Percentiles rank a stretch among this genome's conserved stretches.
phyloP scores from a whole-genome alignment of 73 alveolate genomes.

The Symbiodinium natans region DNA sequence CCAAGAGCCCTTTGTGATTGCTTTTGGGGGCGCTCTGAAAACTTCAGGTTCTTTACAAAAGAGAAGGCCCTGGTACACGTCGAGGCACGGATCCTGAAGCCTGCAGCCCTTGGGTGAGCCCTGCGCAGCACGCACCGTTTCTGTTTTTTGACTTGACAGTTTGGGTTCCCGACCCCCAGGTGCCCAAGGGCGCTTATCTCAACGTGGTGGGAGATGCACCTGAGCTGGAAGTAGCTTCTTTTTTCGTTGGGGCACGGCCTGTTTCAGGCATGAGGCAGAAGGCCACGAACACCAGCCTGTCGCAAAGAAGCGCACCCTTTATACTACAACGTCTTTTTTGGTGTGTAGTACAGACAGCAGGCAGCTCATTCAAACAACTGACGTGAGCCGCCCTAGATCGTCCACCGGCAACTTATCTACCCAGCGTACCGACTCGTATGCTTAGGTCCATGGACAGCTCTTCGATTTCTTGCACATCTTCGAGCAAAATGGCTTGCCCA shows the following conservation, averaged over 20 bases:
- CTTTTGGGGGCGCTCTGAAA: background rate
- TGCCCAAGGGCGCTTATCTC: slow-evolving; percentile 37
- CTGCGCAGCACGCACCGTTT: background rate
- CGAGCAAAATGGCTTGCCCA: background rate
- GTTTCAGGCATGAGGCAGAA: no score
- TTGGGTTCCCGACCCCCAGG: background rate
- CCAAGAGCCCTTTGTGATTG: no score
- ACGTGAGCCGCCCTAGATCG: no score
- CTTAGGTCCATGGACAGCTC: slow-evolving; percentile 80
- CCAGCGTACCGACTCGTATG: no score
- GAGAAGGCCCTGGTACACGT: slow-evolving; percentile 15
- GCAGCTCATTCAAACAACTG: no score
- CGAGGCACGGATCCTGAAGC: background rate
- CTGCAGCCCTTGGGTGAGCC: no score
- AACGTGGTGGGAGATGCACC: slow-evolving; percentile 76
- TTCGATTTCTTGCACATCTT: slow-evolving; percentile 36
- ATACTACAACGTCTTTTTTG: no score
- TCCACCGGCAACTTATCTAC: no score
- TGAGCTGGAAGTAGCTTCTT: background rate
- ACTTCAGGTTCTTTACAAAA: slow-evolving; percentile 8
- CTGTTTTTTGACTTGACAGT: background rate
- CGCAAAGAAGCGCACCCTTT: no score
- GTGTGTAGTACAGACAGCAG: no score
- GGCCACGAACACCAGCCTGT: no score
- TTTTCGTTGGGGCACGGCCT: no score